A percentile compares a stretch with the other conserved stretches of the same genome.
phyloP scores from a whole-genome alignment of 2,329 filamentous ascomycete genomes.

The Sclerotinia sclerotiorum region DNA sequence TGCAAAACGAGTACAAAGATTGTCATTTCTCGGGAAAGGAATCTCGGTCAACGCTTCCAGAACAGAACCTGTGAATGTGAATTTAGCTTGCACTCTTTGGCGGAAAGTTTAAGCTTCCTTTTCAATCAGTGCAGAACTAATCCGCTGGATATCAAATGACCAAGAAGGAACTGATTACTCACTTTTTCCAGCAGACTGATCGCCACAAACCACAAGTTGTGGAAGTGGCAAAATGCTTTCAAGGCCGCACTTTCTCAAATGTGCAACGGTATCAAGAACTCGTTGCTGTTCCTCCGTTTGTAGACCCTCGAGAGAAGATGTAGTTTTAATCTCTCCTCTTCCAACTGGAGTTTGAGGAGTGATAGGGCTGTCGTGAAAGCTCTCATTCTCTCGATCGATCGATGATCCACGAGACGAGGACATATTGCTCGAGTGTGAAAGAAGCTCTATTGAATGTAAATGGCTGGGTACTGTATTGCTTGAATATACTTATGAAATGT shows the following conservation, averaged over 20 bases:
- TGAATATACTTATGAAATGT: background rate
- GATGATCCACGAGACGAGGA: slow-evolving; percentile 3
- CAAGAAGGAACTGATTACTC: background rate
- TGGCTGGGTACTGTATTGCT: background rate
- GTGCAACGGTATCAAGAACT: slow-evolving; percentile 58
- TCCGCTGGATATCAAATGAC: background rate
- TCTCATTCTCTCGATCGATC: background rate
- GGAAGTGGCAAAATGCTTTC: slow-evolving; percentile 53
- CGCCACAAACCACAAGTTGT: slow-evolving; percentile 63
- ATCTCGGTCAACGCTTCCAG: slow-evolving; percentile 64
- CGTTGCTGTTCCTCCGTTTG: slow-evolving; percentile 53
- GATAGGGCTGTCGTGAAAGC: background rate
- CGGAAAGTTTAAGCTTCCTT: background rate
- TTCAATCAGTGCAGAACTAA: background rate
- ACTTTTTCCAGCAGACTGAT: slow-evolving; percentile 63
- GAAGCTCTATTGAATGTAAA: background rate
- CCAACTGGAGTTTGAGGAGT: background rate
- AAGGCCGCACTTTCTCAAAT: slow-evolving; percentile 54
- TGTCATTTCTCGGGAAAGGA: slow-evolving; percentile 59
- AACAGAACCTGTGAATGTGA: slow-evolving; percentile 47
- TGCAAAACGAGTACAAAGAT: slow-evolving; percentile 59
- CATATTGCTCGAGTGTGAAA: background rate
- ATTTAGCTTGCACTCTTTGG: background rate
- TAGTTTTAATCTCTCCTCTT: slow-evolving; percentile 17
- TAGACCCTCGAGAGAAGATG: slow-evolving; percentile 33